Percentiles rank a stretch among this genome's conserved stretches.
Evolutionary conservation across 768 basidiomycete genomes (phyloP).

Genomic region (Fomitopsis serialis): DNA sequence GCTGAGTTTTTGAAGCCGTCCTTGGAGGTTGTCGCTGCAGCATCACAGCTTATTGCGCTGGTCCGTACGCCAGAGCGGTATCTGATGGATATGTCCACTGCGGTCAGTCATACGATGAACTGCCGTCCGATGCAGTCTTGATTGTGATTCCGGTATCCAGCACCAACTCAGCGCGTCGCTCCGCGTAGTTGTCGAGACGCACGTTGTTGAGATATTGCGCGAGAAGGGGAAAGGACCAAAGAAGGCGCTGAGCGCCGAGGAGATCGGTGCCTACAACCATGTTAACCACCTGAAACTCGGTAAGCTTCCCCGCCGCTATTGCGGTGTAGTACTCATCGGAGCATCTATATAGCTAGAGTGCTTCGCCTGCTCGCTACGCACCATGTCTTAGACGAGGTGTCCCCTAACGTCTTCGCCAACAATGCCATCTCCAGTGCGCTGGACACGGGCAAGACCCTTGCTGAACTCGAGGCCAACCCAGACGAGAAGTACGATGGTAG

Average conservation of each 20-base stretch:
- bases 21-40: conserved; percentile 4
- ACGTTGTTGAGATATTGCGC: conserved; percentile 36
- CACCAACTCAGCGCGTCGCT: conserved; percentile 11
- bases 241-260: conserved; percentile 33
- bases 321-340: background rate
- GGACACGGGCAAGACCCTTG: conserved; percentile 19
- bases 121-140: background rate
- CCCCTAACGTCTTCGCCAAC: conserved; percentile 22
- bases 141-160: background rate
- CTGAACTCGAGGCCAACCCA: conserved; percentile 12
- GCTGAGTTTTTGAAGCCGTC: conserved; percentile 5
- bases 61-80: conserved; percentile 3
- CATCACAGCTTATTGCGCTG: conserved; percentile 3
- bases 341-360: background rate
- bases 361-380: conserved; percentile 24
- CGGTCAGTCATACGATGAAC: background rate
- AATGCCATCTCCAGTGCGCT: conserved; percentile 21
- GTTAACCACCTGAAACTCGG: conserved; percentile 1
- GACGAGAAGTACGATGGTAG: conserved; percentile 16
- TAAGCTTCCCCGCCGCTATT: background rate
- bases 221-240: conserved; percentile 27
- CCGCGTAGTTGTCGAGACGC: conserved; percentile 23
- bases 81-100: conserved; percentile 5
- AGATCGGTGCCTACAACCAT: conserved; percentile 27
- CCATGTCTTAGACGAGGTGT: conserved; percentile 24